Conservation (phyloP, 805 yeast genomes). For the Zygotorulaspora sp. region DNA sequence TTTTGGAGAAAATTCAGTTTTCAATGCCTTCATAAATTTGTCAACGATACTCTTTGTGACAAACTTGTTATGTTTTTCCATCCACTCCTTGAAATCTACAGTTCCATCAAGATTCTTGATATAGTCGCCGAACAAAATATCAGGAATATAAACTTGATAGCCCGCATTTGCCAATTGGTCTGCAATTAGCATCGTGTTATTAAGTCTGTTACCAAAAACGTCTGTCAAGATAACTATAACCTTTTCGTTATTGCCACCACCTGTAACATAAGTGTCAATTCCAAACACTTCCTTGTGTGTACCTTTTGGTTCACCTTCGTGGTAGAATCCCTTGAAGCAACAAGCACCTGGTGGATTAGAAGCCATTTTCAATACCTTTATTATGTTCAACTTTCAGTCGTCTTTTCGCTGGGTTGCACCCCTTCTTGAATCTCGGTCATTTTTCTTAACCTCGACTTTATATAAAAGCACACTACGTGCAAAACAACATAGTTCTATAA, state of each 20-base stretch:
- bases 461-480: too few relatives aligned
- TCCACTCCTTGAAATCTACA: slow-evolving; percentile 45
- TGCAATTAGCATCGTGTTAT: slow-evolving; percentile 59
- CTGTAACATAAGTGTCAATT: slow-evolving; percentile 45
- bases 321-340: slow-evolving; percentile 41
- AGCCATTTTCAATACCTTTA: too few relatives aligned
- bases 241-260: slow-evolving; percentile 40
- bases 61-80: slow-evolving; percentile 47
- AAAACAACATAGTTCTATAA: too few relatives aligned
- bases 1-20: slow-evolving; percentile 41
- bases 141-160: slow-evolving; percentile 71
- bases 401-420: too few relatives aligned
- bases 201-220: slow-evolving; percentile 55
- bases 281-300: slow-evolving; percentile 40
- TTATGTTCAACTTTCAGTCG: too few relatives aligned
- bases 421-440: too few relatives aligned
- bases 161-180: slow-evolving; percentile 60
- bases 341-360: slow-evolving; percentile 52
- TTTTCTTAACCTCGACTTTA: too few relatives aligned
- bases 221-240: slow-evolving; percentile 66
- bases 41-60: slow-evolving; percentile 46
- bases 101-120: slow-evolving; percentile 33
- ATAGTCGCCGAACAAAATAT: slow-evolving; percentile 53
- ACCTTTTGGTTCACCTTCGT: slow-evolving; percentile 52
- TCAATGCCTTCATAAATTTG: slow-evolving; percentile 44